Conservation (phyloP, 306 rosid genomes). For the Trifolium pratense region DNA sequence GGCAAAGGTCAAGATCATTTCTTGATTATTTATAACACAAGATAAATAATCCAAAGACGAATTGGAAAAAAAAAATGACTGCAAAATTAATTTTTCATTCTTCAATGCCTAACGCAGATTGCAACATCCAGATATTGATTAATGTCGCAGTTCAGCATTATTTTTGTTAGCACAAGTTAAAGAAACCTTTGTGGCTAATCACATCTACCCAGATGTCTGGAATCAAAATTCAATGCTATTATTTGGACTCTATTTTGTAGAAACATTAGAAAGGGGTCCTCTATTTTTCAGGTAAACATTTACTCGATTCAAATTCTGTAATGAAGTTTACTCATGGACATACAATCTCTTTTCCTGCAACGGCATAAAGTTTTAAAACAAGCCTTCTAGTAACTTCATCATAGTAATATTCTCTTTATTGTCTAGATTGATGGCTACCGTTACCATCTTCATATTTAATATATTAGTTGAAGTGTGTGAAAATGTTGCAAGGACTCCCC, state of each 20-base stretch:
- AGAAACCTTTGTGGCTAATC: not conserved
- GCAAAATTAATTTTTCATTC: slow-evolving; percentile 10
- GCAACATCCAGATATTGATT: slow-evolving; percentile 12
- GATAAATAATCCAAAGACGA: slow-evolving; percentile 19
- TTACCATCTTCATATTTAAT: slow-evolving; percentile 32
- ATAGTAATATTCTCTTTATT: not conserved
- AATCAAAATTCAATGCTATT: slow-evolving; percentile 23
- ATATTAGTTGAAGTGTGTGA: not conserved
- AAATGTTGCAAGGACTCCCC: slow-evolving; percentile 32
- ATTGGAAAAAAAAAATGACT: not conserved
- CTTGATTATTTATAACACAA: slow-evolving; percentile 12
- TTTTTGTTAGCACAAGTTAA: slow-evolving; percentile 2
- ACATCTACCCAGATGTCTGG: slow-evolving; percentile 15
- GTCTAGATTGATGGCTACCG: slow-evolving; percentile 22
- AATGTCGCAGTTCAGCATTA: slow-evolving; percentile 2
- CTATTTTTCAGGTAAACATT: slow-evolving; percentile 13
- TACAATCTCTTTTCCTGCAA: not conserved
- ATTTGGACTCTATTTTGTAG: not conserved
- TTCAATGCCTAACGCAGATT: slow-evolving; percentile 6
- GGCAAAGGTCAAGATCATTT: slow-evolving; percentile 1
- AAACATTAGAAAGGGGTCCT: not conserved
- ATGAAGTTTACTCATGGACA: slow-evolving; percentile 15
- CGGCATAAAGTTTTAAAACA: slow-evolving; percentile 12
- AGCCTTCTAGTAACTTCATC: slow-evolving; percentile 11
- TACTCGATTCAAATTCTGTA: slow-evolving; percentile 2